phyloP scores from a whole-genome alignment of 2,329 filamentous ascomycete species.

The Penicillium janthinellum region DNA sequence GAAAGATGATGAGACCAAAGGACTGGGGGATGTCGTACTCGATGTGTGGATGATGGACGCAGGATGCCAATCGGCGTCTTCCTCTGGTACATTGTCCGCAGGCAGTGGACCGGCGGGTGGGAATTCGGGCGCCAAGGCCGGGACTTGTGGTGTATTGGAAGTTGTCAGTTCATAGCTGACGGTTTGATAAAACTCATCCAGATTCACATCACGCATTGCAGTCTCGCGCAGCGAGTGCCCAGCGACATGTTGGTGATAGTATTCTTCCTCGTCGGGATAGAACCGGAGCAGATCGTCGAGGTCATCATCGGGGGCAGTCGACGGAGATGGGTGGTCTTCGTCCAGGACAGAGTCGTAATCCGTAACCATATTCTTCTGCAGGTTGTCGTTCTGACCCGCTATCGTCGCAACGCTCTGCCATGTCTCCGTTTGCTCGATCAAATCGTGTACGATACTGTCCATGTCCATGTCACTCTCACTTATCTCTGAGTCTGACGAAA shows the following conservation, averaged over 20 bases:
- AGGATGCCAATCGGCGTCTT: slow-evolving; percentile 23
- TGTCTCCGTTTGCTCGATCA: slow-evolving; percentile 18
- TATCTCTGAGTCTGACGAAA: slow-evolving; percentile 22
- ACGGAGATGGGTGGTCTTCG: slow-evolving; percentile 17
- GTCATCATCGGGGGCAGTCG: slow-evolving; percentile 28
- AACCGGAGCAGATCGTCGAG: slow-evolving; percentile 38
- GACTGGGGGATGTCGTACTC: slow-evolving; percentile 25
- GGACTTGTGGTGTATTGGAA: slow-evolving; percentile 11
- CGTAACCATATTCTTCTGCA: slow-evolving; percentile 26
- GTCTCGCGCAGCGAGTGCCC: slow-evolving; percentile 11
- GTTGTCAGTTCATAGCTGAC: slow-evolving; percentile 22
- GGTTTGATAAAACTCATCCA: slow-evolving; percentile 35
- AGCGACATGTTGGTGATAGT: slow-evolving; percentile 18
- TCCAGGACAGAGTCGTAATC: slow-evolving; percentile 28
- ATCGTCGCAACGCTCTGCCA: slow-evolving; percentile 26
- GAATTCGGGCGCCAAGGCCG: slow-evolving; percentile 1
- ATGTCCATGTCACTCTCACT: slow-evolving; percentile 20
- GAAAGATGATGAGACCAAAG: background rate
- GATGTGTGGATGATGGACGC: slow-evolving; percentile 33
- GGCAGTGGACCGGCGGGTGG: slow-evolving; percentile 5
- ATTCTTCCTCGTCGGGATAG: slow-evolving; percentile 33
- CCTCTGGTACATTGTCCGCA: slow-evolving; percentile 13
- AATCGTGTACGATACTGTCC: slow-evolving; percentile 22
- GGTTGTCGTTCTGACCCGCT: slow-evolving; percentile 22
- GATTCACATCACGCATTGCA: slow-evolving; percentile 27